phyloP scores from a whole-genome alignment of 2,329 filamentous ascomycete genomes.

The Ascochyta lentis region DNA sequence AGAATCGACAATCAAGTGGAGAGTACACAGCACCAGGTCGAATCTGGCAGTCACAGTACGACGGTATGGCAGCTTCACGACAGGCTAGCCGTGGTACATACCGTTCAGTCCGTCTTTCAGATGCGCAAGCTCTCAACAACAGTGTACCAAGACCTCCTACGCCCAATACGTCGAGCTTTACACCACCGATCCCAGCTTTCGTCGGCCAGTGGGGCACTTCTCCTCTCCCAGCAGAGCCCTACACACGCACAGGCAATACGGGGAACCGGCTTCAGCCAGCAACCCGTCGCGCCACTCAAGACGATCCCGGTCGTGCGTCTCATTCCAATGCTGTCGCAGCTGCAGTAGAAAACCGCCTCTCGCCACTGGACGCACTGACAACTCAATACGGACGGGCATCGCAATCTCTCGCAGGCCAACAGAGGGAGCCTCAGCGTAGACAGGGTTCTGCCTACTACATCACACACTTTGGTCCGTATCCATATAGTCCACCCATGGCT shows the following conservation, averaged over 20 bases:
- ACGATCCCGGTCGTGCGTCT: neutral
- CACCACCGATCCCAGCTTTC: neutral
- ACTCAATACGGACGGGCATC: constrained; percentile 5
- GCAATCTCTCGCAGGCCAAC: constrained; percentile 2
- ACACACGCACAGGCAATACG: constrained; percentile 18
- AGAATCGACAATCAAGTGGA: constrained; percentile 34
- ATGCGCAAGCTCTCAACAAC: constrained; percentile 3
- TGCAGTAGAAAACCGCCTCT: constrained; percentile 1
- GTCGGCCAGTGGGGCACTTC: constrained; percentile 15
- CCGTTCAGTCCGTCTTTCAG: constrained; percentile 28
- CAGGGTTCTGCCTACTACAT: neutral
- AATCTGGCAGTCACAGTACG: constrained; percentile 28
- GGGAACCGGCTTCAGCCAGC: neutral
- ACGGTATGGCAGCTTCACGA: constrained; percentile 28
- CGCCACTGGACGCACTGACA: constrained; percentile 7
- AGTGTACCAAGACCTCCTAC: constrained; percentile 8
- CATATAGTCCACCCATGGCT: neutral
- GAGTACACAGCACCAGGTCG: constrained; percentile 18
- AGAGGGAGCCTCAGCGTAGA: neutral
- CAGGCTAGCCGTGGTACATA: constrained; percentile 28
- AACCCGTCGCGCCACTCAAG: neutral
- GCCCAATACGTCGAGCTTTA: neutral
- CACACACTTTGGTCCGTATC: neutral
- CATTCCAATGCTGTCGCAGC: neutral
- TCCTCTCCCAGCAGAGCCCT: constrained; percentile 32